phyloP scores from a whole-genome alignment of 768 basidiomycete species.

The Inosperma sp. region DNA sequence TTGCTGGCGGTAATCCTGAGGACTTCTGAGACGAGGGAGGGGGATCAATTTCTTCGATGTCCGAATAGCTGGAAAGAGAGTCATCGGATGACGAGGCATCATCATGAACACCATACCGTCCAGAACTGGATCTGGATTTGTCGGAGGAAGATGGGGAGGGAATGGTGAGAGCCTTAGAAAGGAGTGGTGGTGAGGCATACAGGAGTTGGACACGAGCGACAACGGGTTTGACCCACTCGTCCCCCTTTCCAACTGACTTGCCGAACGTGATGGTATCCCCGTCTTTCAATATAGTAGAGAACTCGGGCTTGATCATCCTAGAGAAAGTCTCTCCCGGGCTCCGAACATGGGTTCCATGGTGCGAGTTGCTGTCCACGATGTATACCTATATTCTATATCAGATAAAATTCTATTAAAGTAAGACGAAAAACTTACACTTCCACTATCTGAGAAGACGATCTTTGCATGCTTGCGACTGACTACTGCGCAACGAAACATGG shows the following conservation, averaged over 20 bases:
- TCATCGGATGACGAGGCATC: constrained; percentile 39
- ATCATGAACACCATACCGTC: constrained; percentile 57
- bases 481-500: constrained; percentile 71
- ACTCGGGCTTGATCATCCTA: constrained; percentile 49
- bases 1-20: constrained; percentile 14
- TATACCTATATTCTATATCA: constrained; percentile 45
- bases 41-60: constrained; percentile 46
- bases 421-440: constrained; percentile 47
- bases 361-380: constrained; percentile 65
- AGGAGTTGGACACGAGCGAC: constrained; percentile 57
- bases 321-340: constrained; percentile 47
- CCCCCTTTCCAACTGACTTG: constrained; percentile 63
- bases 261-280: constrained; percentile 76
- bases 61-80: constrained; percentile 40
- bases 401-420: background rate
- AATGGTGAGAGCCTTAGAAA: constrained; percentile 28
- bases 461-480: constrained; percentile 77
- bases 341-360: constrained; percentile 71
- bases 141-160: constrained; percentile 23
- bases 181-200: constrained; percentile 26
- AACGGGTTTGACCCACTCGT: constrained; percentile 58
- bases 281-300: constrained; percentile 52
- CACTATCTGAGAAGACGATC: constrained; percentile 66
- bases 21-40: constrained; percentile 4
- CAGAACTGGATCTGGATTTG: constrained; percentile 38